Conservation (phyloP, 2,329 filamentous ascomycete species). For the Apiospora sp. region DNA sequence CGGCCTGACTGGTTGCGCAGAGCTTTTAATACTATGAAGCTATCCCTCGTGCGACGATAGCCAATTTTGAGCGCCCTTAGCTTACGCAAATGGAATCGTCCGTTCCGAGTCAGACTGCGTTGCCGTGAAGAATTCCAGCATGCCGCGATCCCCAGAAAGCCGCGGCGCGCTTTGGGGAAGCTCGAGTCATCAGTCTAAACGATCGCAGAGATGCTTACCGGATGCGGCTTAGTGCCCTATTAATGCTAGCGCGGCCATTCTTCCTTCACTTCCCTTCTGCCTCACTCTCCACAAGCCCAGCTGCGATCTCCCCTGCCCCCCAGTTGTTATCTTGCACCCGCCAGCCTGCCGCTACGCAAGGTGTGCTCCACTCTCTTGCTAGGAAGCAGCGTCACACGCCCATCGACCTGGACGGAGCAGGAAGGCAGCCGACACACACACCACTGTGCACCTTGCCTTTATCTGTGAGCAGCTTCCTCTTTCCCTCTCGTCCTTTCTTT, state of each 20-base stretch:
- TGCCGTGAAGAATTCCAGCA: not conserved
- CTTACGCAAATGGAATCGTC: not conserved
- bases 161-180: constrained; percentile 13
- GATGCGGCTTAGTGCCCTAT: not conserved
- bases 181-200: constrained; percentile 20
- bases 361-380: constrained; percentile 11
- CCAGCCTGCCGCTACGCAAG: constrained; percentile 16
- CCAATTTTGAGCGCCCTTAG: not conserved
- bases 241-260: constrained; percentile 6
- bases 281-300: constrained; percentile 15
- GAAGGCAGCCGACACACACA: constrained; percentile 19
- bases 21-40: not conserved
- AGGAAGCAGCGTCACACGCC: constrained; percentile 19
- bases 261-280: not conserved
- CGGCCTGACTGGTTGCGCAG: constrained; percentile 1
- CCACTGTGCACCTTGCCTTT: constrained; percentile 4
- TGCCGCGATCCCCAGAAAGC: constrained; percentile 14
- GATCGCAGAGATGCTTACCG: constrained; percentile 12
- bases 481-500: not conserved
- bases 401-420: constrained; percentile 19
- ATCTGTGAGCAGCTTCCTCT: constrained; percentile 17
- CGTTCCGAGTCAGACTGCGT: constrained; percentile 4
- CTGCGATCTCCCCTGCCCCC: constrained; percentile 20
- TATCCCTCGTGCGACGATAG: not conserved
- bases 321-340: constrained; percentile 19